These are phyloP conservation scores for Luzula sylvatica DNA, from an alignment of 176 grass and related monocot species.

Conservation along the genomic window DNA sequence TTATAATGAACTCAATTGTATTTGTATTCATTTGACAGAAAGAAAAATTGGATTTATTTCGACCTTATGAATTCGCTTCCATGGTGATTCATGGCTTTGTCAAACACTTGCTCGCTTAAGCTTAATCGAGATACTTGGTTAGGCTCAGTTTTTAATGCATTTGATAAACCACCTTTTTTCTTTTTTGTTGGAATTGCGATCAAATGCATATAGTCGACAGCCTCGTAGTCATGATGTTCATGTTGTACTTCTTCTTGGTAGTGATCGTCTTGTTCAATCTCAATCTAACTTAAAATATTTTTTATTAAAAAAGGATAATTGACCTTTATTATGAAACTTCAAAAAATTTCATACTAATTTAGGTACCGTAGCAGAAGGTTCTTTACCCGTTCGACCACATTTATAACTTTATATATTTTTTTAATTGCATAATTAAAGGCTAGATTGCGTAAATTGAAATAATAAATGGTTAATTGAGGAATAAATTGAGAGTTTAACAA, in stretches of 20 bases:
- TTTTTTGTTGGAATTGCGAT: constrained; percentile 50
- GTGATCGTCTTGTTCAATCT: constrained; percentile 17
- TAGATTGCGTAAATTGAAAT: too few relatives aligned
- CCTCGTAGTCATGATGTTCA: constrained; percentile 19
- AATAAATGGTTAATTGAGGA: too few relatives aligned
- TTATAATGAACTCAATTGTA: too few relatives aligned
- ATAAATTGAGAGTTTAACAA: too few relatives aligned
- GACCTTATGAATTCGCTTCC: constrained; percentile 49
- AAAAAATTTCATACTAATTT: too few relatives aligned
- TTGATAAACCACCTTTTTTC: constrained; percentile 49
- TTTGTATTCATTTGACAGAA: too few relatives aligned
- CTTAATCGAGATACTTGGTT: constrained; percentile 39
- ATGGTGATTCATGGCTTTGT: constrained; percentile 41
- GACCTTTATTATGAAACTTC: too few relatives aligned
- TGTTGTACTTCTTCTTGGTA: constrained; percentile 35
- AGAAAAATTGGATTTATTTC: too few relatives aligned
- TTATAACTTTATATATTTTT: too few relatives aligned
- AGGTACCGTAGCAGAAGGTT: too few relatives aligned
- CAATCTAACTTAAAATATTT: constrained; percentile 23
- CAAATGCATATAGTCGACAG: constrained; percentile 39
- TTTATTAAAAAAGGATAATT: not conserved
- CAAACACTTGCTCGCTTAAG: constrained; percentile 55
- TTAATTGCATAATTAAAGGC: too few relatives aligned
- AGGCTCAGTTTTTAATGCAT: constrained; percentile 40
- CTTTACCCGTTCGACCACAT: too few relatives aligned